Evolutionary conservation across 805 yeast species (phyloP), one percentile per base, ranked within the genome.

Genomic region (Naumovozyma baii): DNA sequence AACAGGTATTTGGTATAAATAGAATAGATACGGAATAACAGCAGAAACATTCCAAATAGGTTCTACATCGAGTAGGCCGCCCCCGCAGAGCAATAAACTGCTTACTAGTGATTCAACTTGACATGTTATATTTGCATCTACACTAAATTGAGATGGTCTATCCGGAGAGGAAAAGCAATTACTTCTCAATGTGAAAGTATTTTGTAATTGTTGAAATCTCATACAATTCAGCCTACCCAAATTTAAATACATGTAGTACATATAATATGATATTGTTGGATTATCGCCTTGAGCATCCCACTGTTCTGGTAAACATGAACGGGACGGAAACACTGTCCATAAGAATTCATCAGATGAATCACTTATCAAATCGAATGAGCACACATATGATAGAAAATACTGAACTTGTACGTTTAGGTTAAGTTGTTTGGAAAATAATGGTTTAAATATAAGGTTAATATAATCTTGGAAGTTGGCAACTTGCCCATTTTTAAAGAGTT

Each of bases 191-290:
- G 45, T 34, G 15, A 53, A 45, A 1, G 54, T 45, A 33, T 48
- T 54, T 34, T 49, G 45, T 20, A 32, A 36, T 4, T 37, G 43
- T 16, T 31, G 13, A 3, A 37, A 39, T 30, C 57, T 40, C 20
- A 46, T 17, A n/a, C 18, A n/a, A 31, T 54, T 54, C 19, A 50
- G 33, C 17, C 31, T 39, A n/a, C 49, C 34, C 32, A 53, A 22
- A 26, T 55, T 49, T 16, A 50, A 33, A 34, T 51, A 60, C n/a
- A 63, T 45, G 39, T 64, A 63, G 38, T 57, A 64, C 47, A 61
- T 45, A 46, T 63, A 63, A 33, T 63, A 62, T 14, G 64, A 54
- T 20, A 62, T 50, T 1, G 68, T 65, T 4, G 69, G 68, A 38
- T 64, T 64, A 13, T 54, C 58, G 3, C 53, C 51, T 29, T 47